Base-by-base conservation (phyloP, 2,329 filamentous ascomycete species). In the Fusarium bactridioides region DNA sequence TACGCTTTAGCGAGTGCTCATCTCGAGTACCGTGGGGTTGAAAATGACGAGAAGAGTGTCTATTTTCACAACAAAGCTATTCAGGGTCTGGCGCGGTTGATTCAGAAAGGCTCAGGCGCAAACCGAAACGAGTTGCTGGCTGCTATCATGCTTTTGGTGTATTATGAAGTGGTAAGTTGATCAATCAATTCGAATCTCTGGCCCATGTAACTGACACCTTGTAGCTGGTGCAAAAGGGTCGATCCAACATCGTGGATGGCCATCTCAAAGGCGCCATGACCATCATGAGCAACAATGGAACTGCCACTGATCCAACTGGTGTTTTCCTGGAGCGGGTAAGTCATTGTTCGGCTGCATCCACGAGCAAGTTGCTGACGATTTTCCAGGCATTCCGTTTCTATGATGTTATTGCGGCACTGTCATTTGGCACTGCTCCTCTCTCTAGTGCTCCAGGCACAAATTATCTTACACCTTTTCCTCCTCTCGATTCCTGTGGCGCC, bases 1-100 rank as follows among this genome's bases (percentile, higher is more conserved):
- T 94, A 93, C 65, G 94, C 94, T 1, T 84, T 98, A 12, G 90
- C 94, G 1, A 93, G 92, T 63, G 95, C 94, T 65, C 96, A 97
- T 79, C 84, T 97, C 64, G 92, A 95, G 72, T 94, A 88, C 54
- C 82, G 88, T 31, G 87, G 87, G 4, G 81, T 88, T 10, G 80
- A 85, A 31, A 86, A 85, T 27, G 78, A 81, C 25, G 88, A 91
- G 73, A 87, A 86, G 73, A 89, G 88, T 40, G 79, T 90, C 3
- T 85, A 85, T 67, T 90, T 90, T 69, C 89, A 91, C 69, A 89
- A 87, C 66, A 84, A 85, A 75, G 88, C 89, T 16, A 86, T 91
- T 29, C 86, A 88, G 72, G 88, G 87, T 2, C 79, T 91, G 41
- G 85, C 88, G 3, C 83, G 83, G 57, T 78, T 91, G 56, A 91